phyloP scores from a whole-genome alignment of 2,329 filamentous ascomycete genomes.

The Beauveria sp. region DNA sequence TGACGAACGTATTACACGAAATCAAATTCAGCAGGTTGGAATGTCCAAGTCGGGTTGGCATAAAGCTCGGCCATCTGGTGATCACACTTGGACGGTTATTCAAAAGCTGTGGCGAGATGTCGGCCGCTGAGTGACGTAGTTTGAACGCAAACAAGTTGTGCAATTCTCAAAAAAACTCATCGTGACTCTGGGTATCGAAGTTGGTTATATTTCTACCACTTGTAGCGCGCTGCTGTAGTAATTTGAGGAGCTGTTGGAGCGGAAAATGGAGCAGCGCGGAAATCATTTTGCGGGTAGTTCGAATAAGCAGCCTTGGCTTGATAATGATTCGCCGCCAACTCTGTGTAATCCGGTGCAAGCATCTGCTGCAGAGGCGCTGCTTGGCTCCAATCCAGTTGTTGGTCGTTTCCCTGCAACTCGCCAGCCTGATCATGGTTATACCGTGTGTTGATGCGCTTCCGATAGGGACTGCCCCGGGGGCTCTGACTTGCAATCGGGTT shows the following conservation, averaged over 20 bases:
- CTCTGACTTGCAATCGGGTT: background rate
- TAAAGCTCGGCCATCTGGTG: too few species aligned
- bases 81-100: too few species aligned
- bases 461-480: background rate
- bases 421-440: background rate
- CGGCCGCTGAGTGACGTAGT: too few species aligned
- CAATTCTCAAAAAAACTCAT: background rate
- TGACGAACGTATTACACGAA: background rate
- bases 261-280: background rate
- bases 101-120: too few species aligned
- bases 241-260: background rate
- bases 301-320: background rate
- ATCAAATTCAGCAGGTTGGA: background rate
- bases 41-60: background rate
- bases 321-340: background rate
- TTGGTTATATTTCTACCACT: background rate
- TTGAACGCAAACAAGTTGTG: too few species aligned
- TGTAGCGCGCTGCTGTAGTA: background rate
- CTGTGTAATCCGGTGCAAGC: background rate
- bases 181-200: background rate
- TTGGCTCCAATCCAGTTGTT: background rate
- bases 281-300: background rate
- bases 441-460: background rate
- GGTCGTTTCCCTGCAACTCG: background rate
- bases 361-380: background rate